These are phyloP conservation scores for Metschnikowia bowlesiae DNA, from an alignment of 805 yeast genomes.

Conservation along the genomic window DNA sequence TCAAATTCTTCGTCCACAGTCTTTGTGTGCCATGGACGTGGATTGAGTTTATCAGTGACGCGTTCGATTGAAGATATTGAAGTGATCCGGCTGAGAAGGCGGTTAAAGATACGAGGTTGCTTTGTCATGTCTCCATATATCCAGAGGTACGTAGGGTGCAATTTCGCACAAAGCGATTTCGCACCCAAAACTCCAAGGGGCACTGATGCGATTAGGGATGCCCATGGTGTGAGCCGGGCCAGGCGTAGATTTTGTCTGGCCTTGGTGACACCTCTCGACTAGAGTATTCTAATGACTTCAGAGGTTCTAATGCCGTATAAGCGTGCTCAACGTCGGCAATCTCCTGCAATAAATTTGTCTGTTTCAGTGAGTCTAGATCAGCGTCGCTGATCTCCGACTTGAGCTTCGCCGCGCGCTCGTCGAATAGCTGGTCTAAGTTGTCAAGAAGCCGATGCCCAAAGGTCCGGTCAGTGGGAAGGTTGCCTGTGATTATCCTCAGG, in stretches of 20 bases:
- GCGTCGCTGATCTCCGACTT: constrained; percentile 17
- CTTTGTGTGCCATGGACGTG: constrained; percentile 3
- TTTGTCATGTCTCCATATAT: background rate
- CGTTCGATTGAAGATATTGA: constrained; percentile 3
- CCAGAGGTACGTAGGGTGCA: background rate
- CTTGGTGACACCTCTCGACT: constrained; percentile 28
- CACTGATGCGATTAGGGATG: constrained; percentile 40
- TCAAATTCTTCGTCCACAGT: constrained; percentile 39
- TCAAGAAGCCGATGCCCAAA: constrained; percentile 44
- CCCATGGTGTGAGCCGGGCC: constrained; percentile 69
- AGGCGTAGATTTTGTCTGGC: constrained; percentile 44
- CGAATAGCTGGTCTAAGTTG: constrained; percentile 30
- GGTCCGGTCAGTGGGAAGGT: constrained; percentile 49
- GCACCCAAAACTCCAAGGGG: background rate
- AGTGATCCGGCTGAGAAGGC: background rate
- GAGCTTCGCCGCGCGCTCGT: constrained; percentile 22
- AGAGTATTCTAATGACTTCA: constrained; percentile 16
- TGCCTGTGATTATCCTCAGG: constrained; percentile 37
- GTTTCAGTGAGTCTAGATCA: constrained; percentile 14
- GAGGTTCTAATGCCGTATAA: constrained; percentile 10
- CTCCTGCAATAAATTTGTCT: constrained; percentile 15
- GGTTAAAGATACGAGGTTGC: background rate
- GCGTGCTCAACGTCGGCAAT: constrained; percentile 12
- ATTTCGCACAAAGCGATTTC: constrained; percentile 1
- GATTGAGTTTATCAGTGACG: background rate